Evolutionary conservation across 257 asterid species (phyloP).

Genomic region (Scutellaria galericulata): DNA sequence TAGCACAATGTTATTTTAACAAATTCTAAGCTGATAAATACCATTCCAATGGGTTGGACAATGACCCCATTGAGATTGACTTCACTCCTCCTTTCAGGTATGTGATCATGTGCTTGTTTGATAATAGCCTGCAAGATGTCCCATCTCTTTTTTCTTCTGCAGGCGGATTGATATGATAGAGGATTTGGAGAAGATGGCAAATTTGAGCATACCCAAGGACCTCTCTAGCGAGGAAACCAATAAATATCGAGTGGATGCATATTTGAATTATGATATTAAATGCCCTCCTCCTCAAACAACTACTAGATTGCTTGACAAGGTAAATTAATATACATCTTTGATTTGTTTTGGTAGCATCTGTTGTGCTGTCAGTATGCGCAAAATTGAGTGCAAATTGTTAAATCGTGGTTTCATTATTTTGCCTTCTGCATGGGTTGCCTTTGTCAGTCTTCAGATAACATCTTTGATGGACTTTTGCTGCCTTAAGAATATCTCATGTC

Average conservation of each 20-base stretch:
- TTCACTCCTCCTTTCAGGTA: constrained; percentile 98
- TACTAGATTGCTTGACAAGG: constrained; percentile 85
- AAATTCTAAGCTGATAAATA: constrained; percentile 40
- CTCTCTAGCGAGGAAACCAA: constrained; percentile 77
- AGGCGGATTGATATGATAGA: constrained; percentile 95
- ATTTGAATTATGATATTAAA: constrained; percentile 69
- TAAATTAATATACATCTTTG: constrained; percentile 26
- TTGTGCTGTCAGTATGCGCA: not conserved
- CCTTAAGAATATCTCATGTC: no score
- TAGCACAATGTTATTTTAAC: not conserved
- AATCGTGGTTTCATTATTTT: no score
- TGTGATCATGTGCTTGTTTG: constrained; percentile 14
- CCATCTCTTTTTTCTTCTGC: constrained; percentile 23
- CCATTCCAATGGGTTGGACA: constrained; percentile 81
- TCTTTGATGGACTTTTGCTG: no score
- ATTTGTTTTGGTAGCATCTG: no score
- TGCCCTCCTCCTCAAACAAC: constrained; percentile 97
- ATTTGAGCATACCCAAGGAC: constrained; percentile 82
- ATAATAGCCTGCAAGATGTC: not conserved
- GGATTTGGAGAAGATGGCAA: constrained; percentile 84
- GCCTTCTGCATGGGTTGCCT: no score
- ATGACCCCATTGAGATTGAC: constrained; percentile 89
- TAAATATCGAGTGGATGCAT: constrained; percentile 73
- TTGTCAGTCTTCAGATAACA: no score
- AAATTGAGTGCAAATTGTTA: no score